phyloP scores from a whole-genome alignment of 495 filamentous ascomycete species.

The Coniosporium apollinis region DNA sequence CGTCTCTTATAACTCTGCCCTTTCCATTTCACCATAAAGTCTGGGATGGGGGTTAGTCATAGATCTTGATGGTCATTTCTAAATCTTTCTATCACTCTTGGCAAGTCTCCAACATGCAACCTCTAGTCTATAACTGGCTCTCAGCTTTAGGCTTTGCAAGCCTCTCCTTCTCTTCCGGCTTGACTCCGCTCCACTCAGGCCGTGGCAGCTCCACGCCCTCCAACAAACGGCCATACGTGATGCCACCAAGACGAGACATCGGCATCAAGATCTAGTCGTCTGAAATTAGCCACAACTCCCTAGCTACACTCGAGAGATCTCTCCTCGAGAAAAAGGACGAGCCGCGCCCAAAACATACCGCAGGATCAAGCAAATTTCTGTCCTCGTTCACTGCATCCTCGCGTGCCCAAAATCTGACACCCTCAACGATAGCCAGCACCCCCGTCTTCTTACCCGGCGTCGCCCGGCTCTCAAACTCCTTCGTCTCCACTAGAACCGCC shows the following conservation, averaged over 20 bases:
- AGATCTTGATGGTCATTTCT: too few species aligned
- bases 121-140: constrained; percentile 10
- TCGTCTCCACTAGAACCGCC: constrained; percentile 51
- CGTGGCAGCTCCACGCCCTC: constrained; percentile 64
- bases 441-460: constrained; percentile 56
- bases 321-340: constrained; percentile 21
- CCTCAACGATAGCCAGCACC: constrained; percentile 65
- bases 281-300: constrained; percentile 3
- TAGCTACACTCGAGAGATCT: background rate
- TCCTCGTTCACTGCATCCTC: constrained; percentile 79
- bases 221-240: constrained; percentile 56
- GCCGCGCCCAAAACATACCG: constrained; percentile 18
- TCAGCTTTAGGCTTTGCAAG: constrained; percentile 20
- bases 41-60: too few species aligned
- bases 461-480: constrained; percentile 56
- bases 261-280: constrained; percentile 38
- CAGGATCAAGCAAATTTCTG: constrained; percentile 51
- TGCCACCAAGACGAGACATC: constrained; percentile 65
- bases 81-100: too few species aligned
- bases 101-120: too few species aligned
- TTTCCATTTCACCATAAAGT: too few species aligned
- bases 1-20: too few species aligned
- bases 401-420: constrained; percentile 71
- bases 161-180: constrained; percentile 23
- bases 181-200: constrained; percentile 38